Evolutionary conservation across 805 yeast species (phyloP).

Genomic region (Candida glaebosa): DNA sequence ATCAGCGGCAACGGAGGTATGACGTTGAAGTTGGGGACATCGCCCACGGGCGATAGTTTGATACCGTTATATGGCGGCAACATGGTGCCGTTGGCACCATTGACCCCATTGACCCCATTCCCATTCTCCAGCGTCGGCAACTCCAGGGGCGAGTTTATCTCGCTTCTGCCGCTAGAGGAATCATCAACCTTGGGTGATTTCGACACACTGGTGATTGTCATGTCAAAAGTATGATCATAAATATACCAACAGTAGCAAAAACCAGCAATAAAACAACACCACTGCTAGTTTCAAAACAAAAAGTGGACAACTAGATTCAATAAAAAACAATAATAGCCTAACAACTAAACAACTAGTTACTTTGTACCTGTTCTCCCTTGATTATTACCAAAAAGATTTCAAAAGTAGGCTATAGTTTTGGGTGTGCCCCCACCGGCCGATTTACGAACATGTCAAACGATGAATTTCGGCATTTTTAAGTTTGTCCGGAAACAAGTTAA

Average conservation of each 20-base stretch:
- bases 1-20: background rate
- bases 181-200: background rate
- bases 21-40: background rate
- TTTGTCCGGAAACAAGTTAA: background rate
- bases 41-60: background rate
- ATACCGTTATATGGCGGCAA: background rate
- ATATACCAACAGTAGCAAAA: too few relatives aligned
- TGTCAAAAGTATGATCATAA: too few relatives aligned
- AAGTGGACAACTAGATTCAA: too few relatives aligned
- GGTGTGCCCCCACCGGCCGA: background rate
- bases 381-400: too few relatives aligned
- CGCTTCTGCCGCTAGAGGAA: background rate
- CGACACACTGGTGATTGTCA: background rate
- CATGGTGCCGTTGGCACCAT: background rate
- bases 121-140: background rate
- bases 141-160: background rate
- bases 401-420: background rate
- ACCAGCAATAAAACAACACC: too few relatives aligned
- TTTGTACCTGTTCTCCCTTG: too few relatives aligned
- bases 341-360: too few relatives aligned
- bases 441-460: background rate
- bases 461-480: background rate
- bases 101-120: background rate
- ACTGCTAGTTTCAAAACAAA: too few relatives aligned
- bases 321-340: too few relatives aligned